phyloP scores from a whole-genome alignment of 192 early-diverging fungal species.

The Phlyctochytrium planicorne region DNA sequence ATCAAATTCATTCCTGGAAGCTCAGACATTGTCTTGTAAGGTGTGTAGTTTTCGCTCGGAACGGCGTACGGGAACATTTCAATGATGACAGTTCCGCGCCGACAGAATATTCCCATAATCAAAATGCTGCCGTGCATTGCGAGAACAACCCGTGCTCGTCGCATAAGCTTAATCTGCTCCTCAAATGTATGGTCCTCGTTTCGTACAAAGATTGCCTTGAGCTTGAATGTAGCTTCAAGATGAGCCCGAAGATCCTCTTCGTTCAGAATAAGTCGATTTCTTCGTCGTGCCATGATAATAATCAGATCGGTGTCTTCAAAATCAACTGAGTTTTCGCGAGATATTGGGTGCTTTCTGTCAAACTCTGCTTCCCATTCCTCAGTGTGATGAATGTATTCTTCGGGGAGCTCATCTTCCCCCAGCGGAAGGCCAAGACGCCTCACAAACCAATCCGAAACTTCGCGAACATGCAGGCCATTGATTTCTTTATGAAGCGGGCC shows the following conservation, averaged over 20 bases:
- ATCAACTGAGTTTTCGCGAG: slow-evolving; percentile 13
- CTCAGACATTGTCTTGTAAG: slow-evolving; percentile 45
- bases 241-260: slow-evolving; percentile 32
- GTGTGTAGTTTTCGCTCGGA: slow-evolving; percentile 49
- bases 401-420: slow-evolving; percentile 19
- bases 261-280: slow-evolving; percentile 49
- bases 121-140: slow-evolving; percentile 56
- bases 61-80: slow-evolving; percentile 52
- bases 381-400: slow-evolving; percentile 19
- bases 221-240: slow-evolving; percentile 24
- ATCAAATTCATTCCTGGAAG: slow-evolving; percentile 48
- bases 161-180: slow-evolving; percentile 46
- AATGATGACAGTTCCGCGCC: slow-evolving; percentile 46
- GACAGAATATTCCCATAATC: slow-evolving; percentile 54
- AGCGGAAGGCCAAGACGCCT: slow-evolving; percentile 35
- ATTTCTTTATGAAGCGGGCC: slow-evolving; percentile 41
- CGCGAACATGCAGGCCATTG: slow-evolving; percentile 49
- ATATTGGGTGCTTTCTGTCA: slow-evolving; percentile 1
- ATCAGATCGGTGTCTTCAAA: slow-evolving; percentile 38
- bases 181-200: slow-evolving; percentile 52
- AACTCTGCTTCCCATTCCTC: slow-evolving; percentile 1
- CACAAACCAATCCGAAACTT: slow-evolving; percentile 43
- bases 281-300: slow-evolving; percentile 41
- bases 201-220: slow-evolving; percentile 39
- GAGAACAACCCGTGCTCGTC: slow-evolving; percentile 44